phyloP scores from a whole-genome alignment of 495 filamentous ascomycete genomes.

The Aspergillus asperescens region DNA sequence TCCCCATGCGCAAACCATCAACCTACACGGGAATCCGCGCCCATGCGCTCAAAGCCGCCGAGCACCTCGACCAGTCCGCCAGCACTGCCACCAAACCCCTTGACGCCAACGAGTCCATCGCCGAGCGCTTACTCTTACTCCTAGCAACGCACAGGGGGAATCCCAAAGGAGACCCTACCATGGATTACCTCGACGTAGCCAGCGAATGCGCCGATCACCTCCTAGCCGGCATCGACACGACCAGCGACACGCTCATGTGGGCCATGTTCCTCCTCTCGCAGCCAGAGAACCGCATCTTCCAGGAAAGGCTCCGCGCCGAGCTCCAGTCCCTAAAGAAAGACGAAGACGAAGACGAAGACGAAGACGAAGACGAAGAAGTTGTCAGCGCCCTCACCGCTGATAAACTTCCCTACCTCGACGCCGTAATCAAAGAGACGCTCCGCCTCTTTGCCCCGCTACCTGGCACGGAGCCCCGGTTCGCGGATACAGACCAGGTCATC shows the following conservation, averaged over 20 bases:
- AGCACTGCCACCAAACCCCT: constrained; percentile 16
- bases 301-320: constrained; percentile 24
- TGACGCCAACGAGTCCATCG: not conserved
- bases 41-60: constrained; percentile 18
- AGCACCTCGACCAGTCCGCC: not conserved
- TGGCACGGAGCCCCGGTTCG: constrained; percentile 55
- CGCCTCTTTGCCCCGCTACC: constrained; percentile 62
- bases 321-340: constrained; percentile 7
- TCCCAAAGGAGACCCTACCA: not conserved
- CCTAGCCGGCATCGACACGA: constrained; percentile 29
- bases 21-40: constrained; percentile 32
- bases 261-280: constrained; percentile 30
- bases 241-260: constrained; percentile 34
- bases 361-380: not conserved
- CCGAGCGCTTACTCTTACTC: constrained; percentile 2
- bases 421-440: constrained; percentile 66
- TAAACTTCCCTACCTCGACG: constrained; percentile 57
- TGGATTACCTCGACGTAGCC: constrained; percentile 25
- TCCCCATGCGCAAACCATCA: constrained; percentile 30
- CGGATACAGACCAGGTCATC: constrained; percentile 14
- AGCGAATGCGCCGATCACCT: constrained; percentile 30
- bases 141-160: not conserved
- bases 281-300: constrained; percentile 21
- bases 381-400: constrained; percentile 54
- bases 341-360: not conserved